Evolutionary conservation across 495 filamentous ascomycete genomes (phyloP), one percentile per base, ranked within the genome.

Genomic region (Bathelium albidoporum): DNA sequence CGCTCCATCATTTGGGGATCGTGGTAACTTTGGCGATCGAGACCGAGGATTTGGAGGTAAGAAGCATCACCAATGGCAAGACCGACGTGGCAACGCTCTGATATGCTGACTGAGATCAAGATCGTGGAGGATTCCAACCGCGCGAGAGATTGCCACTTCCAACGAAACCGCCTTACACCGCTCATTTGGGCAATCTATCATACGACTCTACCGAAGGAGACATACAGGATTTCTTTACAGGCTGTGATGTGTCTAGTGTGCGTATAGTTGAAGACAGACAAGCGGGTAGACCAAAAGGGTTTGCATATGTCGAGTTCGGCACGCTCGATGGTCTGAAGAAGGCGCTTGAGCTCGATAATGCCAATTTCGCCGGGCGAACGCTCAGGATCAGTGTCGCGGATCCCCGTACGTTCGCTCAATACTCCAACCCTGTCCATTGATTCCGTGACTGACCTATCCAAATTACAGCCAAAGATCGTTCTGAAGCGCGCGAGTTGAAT

Each of bases 251-350:
- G 67, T 87, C 86, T 18, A 97, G 85, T 70, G 90, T 98, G 61
- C 88, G 94, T 68, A 90, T 98, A 66, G 94, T 97, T 64, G 92
- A 96, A 76, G 94, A 98, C 75, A 93, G 90, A 72, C 78, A 95
- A 74, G 89, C 91, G 68, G 83, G 86, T 66, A 88, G 89, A 70
- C 94, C 94, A 55, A 98, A 98, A 81, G 94, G 94, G 44, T 98
- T 98, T 71, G 94, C 91, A 49, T 98, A 98, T 76, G 91, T 95
- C 59, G 95, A 97, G 71, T 98, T 97, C 71, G 86, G 80, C 62
- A 87, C 86, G 44, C 80, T 92, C 20, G 91, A 96, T 61, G 94
- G 95, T 49, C 78, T 98, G 69, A 91, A 96, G 79, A 88, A 89
- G 68, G 95, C 95, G 31, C 79, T 98, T 59, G 89, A 89, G 44